These are phyloP conservation scores for Fonsecaea pugnacius DNA, from an alignment of 2,329 filamentous ascomycete genomes.

Conservation along the genomic window DNA sequence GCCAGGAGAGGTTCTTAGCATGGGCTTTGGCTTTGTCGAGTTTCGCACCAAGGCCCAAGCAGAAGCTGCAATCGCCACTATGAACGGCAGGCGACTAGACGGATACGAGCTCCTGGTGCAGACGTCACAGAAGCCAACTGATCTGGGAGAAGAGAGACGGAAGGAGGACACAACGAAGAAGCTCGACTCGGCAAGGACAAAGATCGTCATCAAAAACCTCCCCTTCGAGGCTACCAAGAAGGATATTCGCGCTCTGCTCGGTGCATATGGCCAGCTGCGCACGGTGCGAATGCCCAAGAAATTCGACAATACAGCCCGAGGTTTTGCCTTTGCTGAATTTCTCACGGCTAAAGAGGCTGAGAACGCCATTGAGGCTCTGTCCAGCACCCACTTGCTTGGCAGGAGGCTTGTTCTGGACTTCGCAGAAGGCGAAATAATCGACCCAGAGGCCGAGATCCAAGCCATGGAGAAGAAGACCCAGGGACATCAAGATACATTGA, in stretches of 20 bases:
- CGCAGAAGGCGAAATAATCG: slow-evolving; percentile 82
- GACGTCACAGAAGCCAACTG: slow-evolving; percentile 81
- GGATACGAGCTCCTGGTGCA: slow-evolving; percentile 83
- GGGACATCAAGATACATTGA: slow-evolving; percentile 86
- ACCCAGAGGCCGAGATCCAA: slow-evolving; percentile 93
- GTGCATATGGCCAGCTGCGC: slow-evolving; percentile 87
- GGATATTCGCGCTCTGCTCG: slow-evolving; percentile 82
- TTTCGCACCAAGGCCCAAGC: slow-evolving; percentile 80
- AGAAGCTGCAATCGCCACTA: slow-evolving; percentile 76
- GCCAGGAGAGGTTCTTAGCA: slow-evolving; percentile 83
- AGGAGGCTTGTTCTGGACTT: slow-evolving; percentile 89
- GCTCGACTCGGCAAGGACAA: slow-evolving; percentile 74
- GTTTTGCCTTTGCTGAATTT: slow-evolving; percentile 97
- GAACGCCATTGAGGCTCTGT: slow-evolving; percentile 87
- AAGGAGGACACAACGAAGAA: slow-evolving; percentile 85
- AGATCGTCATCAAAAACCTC: slow-evolving; percentile 97
- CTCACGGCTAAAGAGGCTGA: slow-evolving; percentile 85
- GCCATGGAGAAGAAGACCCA: slow-evolving; percentile 97
- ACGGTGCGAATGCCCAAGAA: slow-evolving; percentile 95
- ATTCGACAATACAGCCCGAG: slow-evolving; percentile 83
- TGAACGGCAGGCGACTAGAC: slow-evolving; percentile 88
- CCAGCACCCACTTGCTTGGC: slow-evolving; percentile 90
- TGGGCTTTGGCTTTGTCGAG: slow-evolving; percentile 96
- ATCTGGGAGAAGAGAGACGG: slow-evolving; percentile 84
- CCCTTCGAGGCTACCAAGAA: slow-evolving; percentile 95